Evolutionary conservation across 139 green algal species (phyloP), one percentile per base, ranked within the genome.

Genomic region (Coelastrella sp.): DNA sequence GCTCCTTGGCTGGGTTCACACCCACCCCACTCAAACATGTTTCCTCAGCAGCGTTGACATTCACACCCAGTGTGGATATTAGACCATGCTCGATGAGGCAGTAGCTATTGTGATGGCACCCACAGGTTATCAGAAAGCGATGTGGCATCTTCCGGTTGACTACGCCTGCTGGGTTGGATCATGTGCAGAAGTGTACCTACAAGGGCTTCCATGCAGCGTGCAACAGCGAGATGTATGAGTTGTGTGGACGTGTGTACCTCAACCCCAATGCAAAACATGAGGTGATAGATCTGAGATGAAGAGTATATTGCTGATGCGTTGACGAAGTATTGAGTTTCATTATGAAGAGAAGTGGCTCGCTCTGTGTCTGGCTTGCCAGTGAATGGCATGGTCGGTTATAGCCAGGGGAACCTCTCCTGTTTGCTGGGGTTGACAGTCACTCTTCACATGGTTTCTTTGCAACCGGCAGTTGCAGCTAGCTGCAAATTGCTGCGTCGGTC

Each of bases 41-140:
- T 99, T 99, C 94, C 94, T 99, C 81, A 99, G 96, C 0, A 98
- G 94, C 7, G 94, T 99, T 17, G 98, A 99, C 87, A 92, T 99
- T 4, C 98, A 99, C 95, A 99, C 98, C 0, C 74, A 87, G 35
- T 91, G 87, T 66, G 78, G 95, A 79, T 99, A 98, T 92, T 97
- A 99, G 95, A 97, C 96, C 4, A 98, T 99, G 97, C 91, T 99
- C 83, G 96, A 98, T 25, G 98, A 99, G 91, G 96, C 97, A 4
- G 92, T 99, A 27, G 97, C 98, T 4, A 98, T 99, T n/a, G 98
- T 99, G 9, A 99, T 99, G 97, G 97, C 98, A 7, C 98, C 94
- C 61, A 92, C 87, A 10, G 95, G 98, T 87, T 56, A n/a, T 7
- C 15, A 66, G 80, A 35, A 91, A 91, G 75, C 92, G 90, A 35